Evolutionary conservation across 2,329 filamentous ascomycete species (phyloP).

Genomic region (Fusarium armeniacum): DNA sequence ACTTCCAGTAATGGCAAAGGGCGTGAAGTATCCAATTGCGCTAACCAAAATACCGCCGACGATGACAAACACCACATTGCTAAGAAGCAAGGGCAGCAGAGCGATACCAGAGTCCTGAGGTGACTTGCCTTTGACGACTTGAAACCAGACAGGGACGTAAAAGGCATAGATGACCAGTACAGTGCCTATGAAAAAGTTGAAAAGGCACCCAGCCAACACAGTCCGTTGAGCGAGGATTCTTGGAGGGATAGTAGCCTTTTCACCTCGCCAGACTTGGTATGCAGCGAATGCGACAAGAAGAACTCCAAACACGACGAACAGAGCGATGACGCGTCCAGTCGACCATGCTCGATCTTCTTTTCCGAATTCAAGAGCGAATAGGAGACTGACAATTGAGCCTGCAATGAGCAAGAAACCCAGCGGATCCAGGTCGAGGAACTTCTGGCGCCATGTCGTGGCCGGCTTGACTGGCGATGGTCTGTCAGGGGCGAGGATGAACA

Average conservation of each 20-base stretch:
- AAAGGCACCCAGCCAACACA: background rate
- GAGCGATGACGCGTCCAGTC: background rate
- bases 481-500: conserved; percentile 10
- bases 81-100: conserved; percentile 4
- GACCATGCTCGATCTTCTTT: conserved; percentile 19
- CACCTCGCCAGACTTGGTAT: conserved; percentile 22
- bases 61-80: conserved; percentile 23
- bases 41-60: conserved; percentile 22
- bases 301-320: conserved; percentile 14
- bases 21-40: conserved; percentile 12
- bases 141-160: conserved; percentile 33
- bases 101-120: conserved; percentile 17
- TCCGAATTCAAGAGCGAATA: conserved; percentile 29
- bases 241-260: conserved; percentile 20
- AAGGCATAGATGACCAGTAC: conserved; percentile 21
- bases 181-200: background rate
- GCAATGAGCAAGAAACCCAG: conserved; percentile 20
- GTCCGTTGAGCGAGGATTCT: conserved; percentile 19
- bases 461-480: conserved; percentile 9
- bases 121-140: conserved; percentile 22
- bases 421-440: conserved; percentile 25
- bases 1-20: conserved; percentile 21
- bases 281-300: conserved; percentile 7
- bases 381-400: conserved; percentile 14
- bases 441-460: conserved; percentile 17